These are phyloP conservation scores for Clarireedia hainanense DNA, from an alignment of 2,329 filamentous ascomycete species.

Conservation along the genomic window DNA sequence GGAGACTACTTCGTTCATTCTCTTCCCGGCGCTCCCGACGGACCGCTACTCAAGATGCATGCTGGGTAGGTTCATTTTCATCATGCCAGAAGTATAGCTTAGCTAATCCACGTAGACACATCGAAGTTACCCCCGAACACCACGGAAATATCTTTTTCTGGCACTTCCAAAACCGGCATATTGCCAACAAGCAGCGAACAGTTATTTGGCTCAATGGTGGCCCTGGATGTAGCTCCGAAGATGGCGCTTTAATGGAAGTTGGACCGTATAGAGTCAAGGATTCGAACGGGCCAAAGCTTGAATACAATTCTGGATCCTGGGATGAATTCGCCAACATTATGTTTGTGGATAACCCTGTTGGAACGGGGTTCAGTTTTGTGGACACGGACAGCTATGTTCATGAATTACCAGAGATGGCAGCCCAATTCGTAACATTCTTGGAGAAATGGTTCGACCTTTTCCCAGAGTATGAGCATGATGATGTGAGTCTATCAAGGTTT, in stretches of 20 bases:
- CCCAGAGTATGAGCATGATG: slow-evolving; percentile 83
- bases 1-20: slow-evolving; percentile 86
- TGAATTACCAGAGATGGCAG: slow-evolving; percentile 82
- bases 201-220: slow-evolving; percentile 97
- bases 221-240: slow-evolving; percentile 94
- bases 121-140: slow-evolving; percentile 76
- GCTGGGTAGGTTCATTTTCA: slow-evolving; percentile 63
- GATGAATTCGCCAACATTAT: slow-evolving; percentile 95
- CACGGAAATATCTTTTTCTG: slow-evolving; percentile 98
- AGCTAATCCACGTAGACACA: slow-evolving; percentile 52
- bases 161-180: slow-evolving; percentile 94
- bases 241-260: slow-evolving; percentile 82
- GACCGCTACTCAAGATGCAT: slow-evolving; percentile 87
- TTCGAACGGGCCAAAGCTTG: slow-evolving; percentile 45
- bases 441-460: slow-evolving; percentile 89
- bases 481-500: slow-evolving; percentile 54
- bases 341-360: slow-evolving; percentile 95
- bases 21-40: slow-evolving; percentile 75
- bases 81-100: neutral
- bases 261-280: slow-evolving; percentile 84
- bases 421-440: slow-evolving; percentile 79
- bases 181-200: slow-evolving; percentile 82
- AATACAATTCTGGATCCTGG: slow-evolving; percentile 92
- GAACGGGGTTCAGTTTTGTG: slow-evolving; percentile 93
- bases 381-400: slow-evolving; percentile 80